Percentiles rank a stretch among this genome's conserved stretches.
These are phyloP conservation scores for Leccinum imitatum DNA, from an alignment of 768 basidiomycete genomes.

Conservation along the genomic window DNA sequence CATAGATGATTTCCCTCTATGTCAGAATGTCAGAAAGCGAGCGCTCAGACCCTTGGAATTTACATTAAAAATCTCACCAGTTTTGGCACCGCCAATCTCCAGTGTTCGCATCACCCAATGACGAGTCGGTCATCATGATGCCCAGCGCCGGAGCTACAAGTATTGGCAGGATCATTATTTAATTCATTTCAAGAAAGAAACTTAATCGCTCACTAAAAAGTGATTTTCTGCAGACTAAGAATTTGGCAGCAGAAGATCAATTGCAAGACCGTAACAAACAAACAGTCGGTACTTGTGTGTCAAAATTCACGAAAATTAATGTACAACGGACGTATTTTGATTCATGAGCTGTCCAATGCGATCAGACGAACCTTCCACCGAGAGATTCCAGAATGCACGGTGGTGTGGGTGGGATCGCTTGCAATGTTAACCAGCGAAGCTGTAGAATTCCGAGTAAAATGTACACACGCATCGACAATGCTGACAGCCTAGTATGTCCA, in stretches of 20 bases:
- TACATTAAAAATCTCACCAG: neutral
- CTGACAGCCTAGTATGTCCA: neutral
- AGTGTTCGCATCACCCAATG: neutral
- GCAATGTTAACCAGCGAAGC: neutral
- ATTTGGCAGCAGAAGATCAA: too few species aligned
- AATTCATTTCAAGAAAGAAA: neutral
- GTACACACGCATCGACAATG: neutral
- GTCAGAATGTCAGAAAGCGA: neutral
- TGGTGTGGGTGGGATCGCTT: neutral
- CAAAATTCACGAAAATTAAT: neutral
- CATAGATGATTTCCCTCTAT: neutral
- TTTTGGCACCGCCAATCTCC: neutral
- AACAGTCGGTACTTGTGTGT: neutral
- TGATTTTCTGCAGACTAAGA: too few species aligned
- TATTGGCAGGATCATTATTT: neutral
- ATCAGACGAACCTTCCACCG: neutral
- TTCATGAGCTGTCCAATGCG: neutral
- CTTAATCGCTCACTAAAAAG: too few species aligned
- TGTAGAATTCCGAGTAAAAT: neutral
- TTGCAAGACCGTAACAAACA: neutral
- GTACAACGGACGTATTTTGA: neutral
- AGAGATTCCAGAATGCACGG: neutral
- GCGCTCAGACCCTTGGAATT: too few species aligned
- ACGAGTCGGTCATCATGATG: neutral
- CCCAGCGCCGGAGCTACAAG: neutral